Percentiles rank a stretch among this genome's conserved stretches.
Evolutionary conservation across 2,329 filamentous ascomycete genomes (phyloP).

Genomic region (Calonectria henricotiae): DNA sequence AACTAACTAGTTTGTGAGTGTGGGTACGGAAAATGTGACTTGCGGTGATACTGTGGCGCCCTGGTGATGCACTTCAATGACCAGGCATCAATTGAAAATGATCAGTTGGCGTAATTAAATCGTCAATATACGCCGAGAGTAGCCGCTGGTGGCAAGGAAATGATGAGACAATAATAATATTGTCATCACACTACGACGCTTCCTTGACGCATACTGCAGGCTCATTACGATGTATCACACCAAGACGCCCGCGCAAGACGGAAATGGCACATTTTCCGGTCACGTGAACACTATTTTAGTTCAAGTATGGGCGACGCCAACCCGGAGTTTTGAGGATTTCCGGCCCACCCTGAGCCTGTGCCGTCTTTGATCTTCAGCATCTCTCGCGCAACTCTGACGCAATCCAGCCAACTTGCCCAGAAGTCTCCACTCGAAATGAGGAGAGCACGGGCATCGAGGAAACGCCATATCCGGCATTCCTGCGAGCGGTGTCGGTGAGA

Average conservation of each 20-base stretch:
- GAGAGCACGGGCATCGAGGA: neutral
- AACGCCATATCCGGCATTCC: constrained; percentile 44
- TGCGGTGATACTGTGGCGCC: neutral
- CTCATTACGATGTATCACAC: neutral
- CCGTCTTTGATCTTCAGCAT: neutral
- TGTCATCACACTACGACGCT: neutral
- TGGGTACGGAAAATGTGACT: constrained; percentile 2
- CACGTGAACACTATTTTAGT: neutral
- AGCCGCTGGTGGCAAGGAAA: neutral
- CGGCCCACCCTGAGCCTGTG: constrained; percentile 13
- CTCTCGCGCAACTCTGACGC: neutral
- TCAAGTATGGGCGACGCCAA: neutral
- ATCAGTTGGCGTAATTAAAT: neutral
- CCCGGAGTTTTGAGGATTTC: constrained; percentile 21
- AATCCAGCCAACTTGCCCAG: neutral
- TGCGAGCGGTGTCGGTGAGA: constrained; percentile 49
- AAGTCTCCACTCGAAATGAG: constrained; percentile 1
- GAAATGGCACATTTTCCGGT: constrained; percentile 4
- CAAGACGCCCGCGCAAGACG: neutral
- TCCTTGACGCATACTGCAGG: neutral
- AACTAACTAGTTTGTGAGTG: neutral
- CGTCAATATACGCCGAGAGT: neutral
- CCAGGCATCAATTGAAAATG: neutral
- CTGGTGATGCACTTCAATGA: neutral
- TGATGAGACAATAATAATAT: neutral